Base-by-base conservation (phyloP, 805 yeast species). In the Yamadazyma tumulicola region DNA sequence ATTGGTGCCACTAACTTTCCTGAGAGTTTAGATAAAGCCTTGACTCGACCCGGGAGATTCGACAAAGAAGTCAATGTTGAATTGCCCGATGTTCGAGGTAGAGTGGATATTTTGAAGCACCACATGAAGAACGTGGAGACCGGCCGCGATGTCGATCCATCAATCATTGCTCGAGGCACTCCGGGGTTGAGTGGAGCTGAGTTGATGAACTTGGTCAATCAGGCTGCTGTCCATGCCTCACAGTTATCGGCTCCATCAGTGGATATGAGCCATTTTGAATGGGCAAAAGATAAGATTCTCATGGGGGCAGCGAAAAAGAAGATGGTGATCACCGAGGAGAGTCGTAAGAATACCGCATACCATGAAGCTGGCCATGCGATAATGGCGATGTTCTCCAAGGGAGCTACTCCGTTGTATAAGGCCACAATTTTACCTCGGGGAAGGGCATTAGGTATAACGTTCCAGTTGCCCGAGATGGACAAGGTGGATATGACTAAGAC, bases 311-410 rank as follows among this genome's bases (percentile, higher is more conserved):
- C 95, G 49, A 84, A 95, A 59, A 86, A 85, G 64, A 85, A 96
- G 17, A 91, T 91, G 97, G 97, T 93, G 25, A 76, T 93, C 69
- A 89, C 98, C 19, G 97, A 93, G 58, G 96, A 91, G 42, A 77
- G 95, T 0, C 77, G 97, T 60, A 79, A 76, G 49, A 88, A 91
- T 46, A 93, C 99, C 12, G 98, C 98, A 1, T 93, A 81, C 60
- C 99, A 93, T 64, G 99, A 93, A 67, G 99, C 98, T 13, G 99
- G 99, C 4, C 99, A 93, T 64, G 98, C 98, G 4, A 86, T 93
- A 38, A 88, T 91, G 85, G 97, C 98, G 8, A 74, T 93, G 78
- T 93, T 74, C 59, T 86, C 96, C 4, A 80, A 81, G 11, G 96
- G 95, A 13, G 97, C 98, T 3, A 88, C 96, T 3, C 89, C 96